Conservation (phyloP, 2,329 filamentous ascomycete species). For the Podosphaera aphanis region DNA sequence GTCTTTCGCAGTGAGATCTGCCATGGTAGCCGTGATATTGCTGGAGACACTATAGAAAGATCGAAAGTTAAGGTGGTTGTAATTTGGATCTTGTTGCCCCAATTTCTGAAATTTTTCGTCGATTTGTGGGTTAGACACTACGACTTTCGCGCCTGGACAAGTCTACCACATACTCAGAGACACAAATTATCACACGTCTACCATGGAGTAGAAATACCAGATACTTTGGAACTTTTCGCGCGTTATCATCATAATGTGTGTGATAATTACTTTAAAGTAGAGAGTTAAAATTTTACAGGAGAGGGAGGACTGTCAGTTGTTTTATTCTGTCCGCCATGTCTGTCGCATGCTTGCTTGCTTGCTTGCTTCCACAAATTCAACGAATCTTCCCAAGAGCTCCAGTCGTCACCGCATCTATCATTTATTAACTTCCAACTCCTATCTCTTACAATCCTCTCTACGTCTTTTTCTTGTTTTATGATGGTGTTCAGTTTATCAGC, state of each 20-base stretch:
- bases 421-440: constrained; percentile 62
- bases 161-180: too few relatives aligned
- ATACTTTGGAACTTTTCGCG: too few relatives aligned
- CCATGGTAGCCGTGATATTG: constrained; percentile 24
- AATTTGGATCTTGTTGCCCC: background rate
- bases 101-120: background rate
- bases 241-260: too few relatives aligned
- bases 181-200: too few relatives aligned
- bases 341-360: background rate
- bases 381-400: constrained; percentile 39
- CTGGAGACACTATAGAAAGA: background rate
- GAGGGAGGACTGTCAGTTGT: background rate
- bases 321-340: constrained; percentile 3
- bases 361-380: constrained; percentile 34
- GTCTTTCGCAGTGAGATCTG: constrained; percentile 34
- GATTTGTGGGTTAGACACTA: too few relatives aligned
- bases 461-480: constrained; percentile 49
- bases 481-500: constrained; percentile 57
- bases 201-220: too few relatives aligned
- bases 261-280: too few relatives aligned
- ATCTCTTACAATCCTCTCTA: constrained; percentile 57
- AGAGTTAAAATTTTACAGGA: too few relatives aligned
- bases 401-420: constrained; percentile 44
- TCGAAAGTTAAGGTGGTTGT: background rate
- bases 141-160: too few relatives aligned